Conservation (phyloP, 768 basidiomycete genomes). For the Pleurotus sapidus region DNA sequence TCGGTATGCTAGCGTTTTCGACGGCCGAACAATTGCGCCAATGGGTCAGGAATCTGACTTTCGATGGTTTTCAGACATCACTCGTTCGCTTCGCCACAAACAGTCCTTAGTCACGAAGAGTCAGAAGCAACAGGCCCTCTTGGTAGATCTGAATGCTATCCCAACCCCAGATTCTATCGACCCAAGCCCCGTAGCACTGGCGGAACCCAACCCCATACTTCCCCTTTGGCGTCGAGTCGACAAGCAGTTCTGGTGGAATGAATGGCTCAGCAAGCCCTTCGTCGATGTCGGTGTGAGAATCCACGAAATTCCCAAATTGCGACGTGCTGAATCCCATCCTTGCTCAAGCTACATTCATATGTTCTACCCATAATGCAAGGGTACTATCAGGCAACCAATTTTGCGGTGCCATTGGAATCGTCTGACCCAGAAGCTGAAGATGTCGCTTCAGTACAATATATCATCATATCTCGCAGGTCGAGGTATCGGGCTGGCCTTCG, state of each 20-base stretch:
- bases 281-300: conserved; percentile 77
- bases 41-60: not conserved
- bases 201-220: conserved; percentile 73
- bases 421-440: conserved; percentile 37
- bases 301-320: not conserved
- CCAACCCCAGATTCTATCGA: conserved; percentile 24
- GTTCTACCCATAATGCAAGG: conserved; percentile 94
- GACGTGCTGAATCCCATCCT: not conserved
- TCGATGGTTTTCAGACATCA: conserved; percentile 53
- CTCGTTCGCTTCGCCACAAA: conserved; percentile 80
- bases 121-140: conserved; percentile 54
- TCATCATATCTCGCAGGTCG: conserved; percentile 82
- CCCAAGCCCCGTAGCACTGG: conserved; percentile 28
- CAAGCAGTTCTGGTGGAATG: conserved; percentile 95
- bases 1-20: conserved; percentile 47
- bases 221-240: conserved; percentile 93
- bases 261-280: conserved; percentile 80
- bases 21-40: no score
- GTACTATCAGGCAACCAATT: conserved; percentile 74
- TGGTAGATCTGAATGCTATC: conserved; percentile 58
- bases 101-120: conserved; percentile 60
- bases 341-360: conserved; percentile 69
- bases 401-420: conserved; percentile 55
- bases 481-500: conserved; percentile 88
- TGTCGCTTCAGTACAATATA: conserved; percentile 66